Base-by-base conservation (phyloP, 164 flowering plant genomes). In the Cinnamomum micranthum region DNA sequence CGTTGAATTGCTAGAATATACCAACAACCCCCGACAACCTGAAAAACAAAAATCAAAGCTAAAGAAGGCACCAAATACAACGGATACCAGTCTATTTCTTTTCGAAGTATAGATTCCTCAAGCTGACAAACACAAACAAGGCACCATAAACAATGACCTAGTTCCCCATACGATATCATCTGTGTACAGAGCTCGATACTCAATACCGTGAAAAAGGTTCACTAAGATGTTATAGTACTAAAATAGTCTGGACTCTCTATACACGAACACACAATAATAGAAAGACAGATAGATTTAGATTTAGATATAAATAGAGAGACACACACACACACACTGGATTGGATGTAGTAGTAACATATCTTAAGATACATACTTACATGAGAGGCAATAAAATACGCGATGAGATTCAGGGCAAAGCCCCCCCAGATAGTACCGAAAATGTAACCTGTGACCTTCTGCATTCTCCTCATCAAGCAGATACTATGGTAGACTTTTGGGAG, bases 11-110 rank as follows among this genome's bases (percentile, higher is more conserved):
- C 96, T 50, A 95, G 93, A 22, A 90, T 91, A 60, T 95, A 95
- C 99, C 99, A 95, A 76, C 99, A 95, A 27, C 98, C 99, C 28
- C 99, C 99, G 1, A 93, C 97, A 66, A 92, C 99, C 99, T 93
- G 77, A 22, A 70, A 33, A 68, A 24, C 20, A 50, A 52, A 71
- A 11, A 50, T 41, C 6, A 70, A 25, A 50, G 60, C 11, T 47
- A 70, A 41, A 41, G 10, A 55, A 12, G 19, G 50, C 24, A 70
- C 25, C n/a, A 25, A 15, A 25, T 15, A 27, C 58, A 69, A 69
- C 10, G 55, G 50, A 69, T n/a, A 67, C 47, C 28, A 20, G 28
- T 55, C 4, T 2, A 55, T 55, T 5, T 15, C n/a, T 55, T 17
- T 4, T 55, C n/a, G 4, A 15, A 15, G 17, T 55, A 4, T 19